Evolutionary conservation across 2,329 filamentous ascomycete genomes (phyloP).

Genomic region (Alternaria alternata): DNA sequence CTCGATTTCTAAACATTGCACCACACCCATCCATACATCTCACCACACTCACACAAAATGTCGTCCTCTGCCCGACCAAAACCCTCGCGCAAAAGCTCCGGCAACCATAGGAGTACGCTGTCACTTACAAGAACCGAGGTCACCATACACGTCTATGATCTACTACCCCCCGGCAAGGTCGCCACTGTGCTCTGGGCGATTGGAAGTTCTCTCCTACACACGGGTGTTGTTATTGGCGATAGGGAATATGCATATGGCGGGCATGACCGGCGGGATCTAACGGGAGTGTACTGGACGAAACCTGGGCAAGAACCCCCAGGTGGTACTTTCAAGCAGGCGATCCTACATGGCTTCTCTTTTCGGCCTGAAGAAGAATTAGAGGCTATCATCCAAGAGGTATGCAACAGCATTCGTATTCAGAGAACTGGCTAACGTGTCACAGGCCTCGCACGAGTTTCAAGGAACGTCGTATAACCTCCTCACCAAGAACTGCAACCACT

Average conservation of each 20-base stretch:
- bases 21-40: constrained; percentile 1
- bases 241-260: constrained; percentile 87
- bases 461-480: constrained; percentile 82
- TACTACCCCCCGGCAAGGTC: constrained; percentile 77
- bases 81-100: constrained; percentile 53
- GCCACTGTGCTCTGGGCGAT: constrained; percentile 81
- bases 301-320: constrained; percentile 77
- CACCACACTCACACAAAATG: constrained; percentile 25
- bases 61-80: constrained; percentile 44
- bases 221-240: constrained; percentile 81
- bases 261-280: constrained; percentile 73
- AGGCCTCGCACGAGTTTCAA: constrained; percentile 74
- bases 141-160: constrained; percentile 79
- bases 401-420: neutral
- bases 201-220: constrained; percentile 80
- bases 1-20: constrained; percentile 9
- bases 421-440: constrained; percentile 22
- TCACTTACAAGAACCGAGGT: constrained; percentile 77
- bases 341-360: constrained; percentile 82
- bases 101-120: constrained; percentile 69
- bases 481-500: constrained; percentile 88
- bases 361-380: constrained; percentile 74
- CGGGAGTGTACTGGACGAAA: constrained; percentile 83
- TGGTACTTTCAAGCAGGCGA: constrained; percentile 76
- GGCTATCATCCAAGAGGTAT: constrained; percentile 66